Conservation (phyloP, 352 stramenopile species). For the Phytophthora kernoviae region DNA sequence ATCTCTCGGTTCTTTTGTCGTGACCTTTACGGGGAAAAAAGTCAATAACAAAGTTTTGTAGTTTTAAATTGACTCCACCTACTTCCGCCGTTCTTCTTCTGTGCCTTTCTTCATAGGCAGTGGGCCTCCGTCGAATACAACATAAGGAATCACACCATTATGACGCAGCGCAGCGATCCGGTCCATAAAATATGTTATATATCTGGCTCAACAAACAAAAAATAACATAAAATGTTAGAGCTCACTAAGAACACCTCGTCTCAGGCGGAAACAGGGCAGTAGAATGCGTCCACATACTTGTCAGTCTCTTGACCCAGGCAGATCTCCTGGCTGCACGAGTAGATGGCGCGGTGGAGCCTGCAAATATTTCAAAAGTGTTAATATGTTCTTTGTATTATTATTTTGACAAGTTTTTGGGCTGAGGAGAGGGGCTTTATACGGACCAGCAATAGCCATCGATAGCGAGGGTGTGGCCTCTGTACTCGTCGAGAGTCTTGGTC, state of each 20-base stretch:
- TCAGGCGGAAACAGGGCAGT: neutral
- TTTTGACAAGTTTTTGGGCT: neutral
- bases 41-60: neutral
- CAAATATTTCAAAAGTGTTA: neutral
- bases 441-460: constrained; percentile 89
- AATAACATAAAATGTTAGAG: constrained; percentile 10
- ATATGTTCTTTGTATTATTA: neutral
- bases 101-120: constrained; percentile 82
- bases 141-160: constrained; percentile 70
- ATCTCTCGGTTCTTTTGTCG: constrained; percentile 73
- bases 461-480: constrained; percentile 67
- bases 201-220: constrained; percentile 42
- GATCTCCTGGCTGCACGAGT: constrained; percentile 74
- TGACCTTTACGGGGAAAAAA: constrained; percentile 28
- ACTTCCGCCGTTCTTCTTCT: constrained; percentile 74
- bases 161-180: constrained; percentile 52
- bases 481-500: constrained; percentile 55
- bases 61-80: constrained; percentile 13
- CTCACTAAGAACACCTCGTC: constrained; percentile 1
- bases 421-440: neutral
- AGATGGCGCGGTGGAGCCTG: constrained; percentile 84
- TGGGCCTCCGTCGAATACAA: constrained; percentile 78
- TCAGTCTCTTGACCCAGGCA: constrained; percentile 70
- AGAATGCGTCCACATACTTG: constrained; percentile 43
- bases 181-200: constrained; percentile 81